These are phyloP conservation scores for Gynochthodes officinalis DNA, from an alignment of 257 asterid genomes.

Conservation along the genomic window DNA sequence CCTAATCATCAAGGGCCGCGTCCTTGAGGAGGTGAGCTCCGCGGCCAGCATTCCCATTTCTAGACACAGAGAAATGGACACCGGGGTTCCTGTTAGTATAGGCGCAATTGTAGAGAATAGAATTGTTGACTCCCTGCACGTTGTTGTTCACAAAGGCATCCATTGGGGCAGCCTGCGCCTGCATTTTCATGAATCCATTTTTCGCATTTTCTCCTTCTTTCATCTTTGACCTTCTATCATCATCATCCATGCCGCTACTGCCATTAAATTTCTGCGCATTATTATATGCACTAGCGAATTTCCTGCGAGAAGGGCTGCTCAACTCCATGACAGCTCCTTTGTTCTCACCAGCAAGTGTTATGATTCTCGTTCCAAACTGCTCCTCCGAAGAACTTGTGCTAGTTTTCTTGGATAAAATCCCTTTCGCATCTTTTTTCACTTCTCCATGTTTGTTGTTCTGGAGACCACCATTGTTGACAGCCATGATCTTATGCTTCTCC, in stretches of 20 bases:
- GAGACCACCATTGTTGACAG: neutral
- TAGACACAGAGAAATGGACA: conserved; percentile 47
- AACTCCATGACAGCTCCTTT: conserved; percentile 77
- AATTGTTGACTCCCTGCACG: conserved; percentile 79
- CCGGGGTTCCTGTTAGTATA: conserved; percentile 64
- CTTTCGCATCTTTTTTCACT: conserved; percentile 21
- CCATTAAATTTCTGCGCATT: conserved; percentile 18
- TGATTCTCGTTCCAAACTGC: conserved; percentile 35
- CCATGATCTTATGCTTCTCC: conserved; percentile 12
- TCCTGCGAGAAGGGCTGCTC: conserved; percentile 35
- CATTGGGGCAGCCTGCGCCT: conserved; percentile 22
- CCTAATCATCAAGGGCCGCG: neutral
- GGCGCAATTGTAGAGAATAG: conserved; percentile 41
- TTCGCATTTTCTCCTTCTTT: conserved; percentile 22
- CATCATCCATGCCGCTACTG: conserved; percentile 23
- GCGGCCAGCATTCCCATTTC: conserved; percentile 13
- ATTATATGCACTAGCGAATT: conserved; percentile 1
- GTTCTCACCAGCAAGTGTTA: conserved; percentile 75
- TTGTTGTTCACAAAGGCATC: conserved; percentile 61
- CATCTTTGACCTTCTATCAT: no score
- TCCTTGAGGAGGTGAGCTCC: conserved; percentile 4
- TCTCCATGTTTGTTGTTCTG: neutral
- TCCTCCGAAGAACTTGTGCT: conserved; percentile 28
- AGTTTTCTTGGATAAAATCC: conserved; percentile 23
- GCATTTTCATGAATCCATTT: conserved; percentile 11